These are phyloP conservation scores for Madurella mycetomatis DNA, from an alignment of 2,329 filamentous ascomycete species.

Conservation along the genomic window DNA sequence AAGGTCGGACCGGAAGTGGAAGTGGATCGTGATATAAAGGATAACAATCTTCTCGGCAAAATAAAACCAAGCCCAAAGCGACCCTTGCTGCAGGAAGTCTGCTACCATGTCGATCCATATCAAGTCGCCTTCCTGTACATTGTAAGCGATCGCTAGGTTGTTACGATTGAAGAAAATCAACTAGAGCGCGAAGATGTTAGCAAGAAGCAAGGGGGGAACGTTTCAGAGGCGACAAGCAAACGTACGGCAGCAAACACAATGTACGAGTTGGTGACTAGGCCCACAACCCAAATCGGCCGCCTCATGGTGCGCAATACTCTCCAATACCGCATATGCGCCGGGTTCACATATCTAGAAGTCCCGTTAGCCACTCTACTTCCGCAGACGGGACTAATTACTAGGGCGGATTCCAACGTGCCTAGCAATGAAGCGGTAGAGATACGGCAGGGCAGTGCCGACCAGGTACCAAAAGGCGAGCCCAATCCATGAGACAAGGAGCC, in stretches of 20 bases:
- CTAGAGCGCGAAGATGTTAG: conserved; percentile 2
- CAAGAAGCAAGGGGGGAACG: no score
- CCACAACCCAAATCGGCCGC: conserved; percentile 24
- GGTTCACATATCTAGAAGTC: conserved; percentile 27
- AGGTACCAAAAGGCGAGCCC: conserved; percentile 20
- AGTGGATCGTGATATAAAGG: conserved; percentile 30
- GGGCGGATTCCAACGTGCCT: conserved; percentile 15
- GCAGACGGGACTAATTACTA: not conserved
- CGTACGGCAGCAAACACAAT: conserved; percentile 19
- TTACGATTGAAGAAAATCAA: conserved; percentile 17
- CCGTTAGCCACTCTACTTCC: not conserved
- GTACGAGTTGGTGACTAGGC: conserved; percentile 17
- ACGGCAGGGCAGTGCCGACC: conserved; percentile 23
- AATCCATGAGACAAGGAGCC: conserved; percentile 24
- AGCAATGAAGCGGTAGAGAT: conserved; percentile 27
- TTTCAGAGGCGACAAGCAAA: not conserved
- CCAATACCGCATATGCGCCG: conserved; percentile 29
- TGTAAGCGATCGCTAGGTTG: conserved; percentile 18
- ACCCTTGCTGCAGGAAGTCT: conserved; percentile 23
- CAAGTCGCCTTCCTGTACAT: conserved; percentile 5
- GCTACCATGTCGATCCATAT: conserved; percentile 16
- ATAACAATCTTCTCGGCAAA: conserved; percentile 29
- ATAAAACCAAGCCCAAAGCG: conserved; percentile 29
- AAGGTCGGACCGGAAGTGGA: conserved; percentile 27
- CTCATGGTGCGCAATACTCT: conserved; percentile 25